Evolutionary conservation across 2,329 filamentous ascomycete genomes (phyloP).

Genomic region (Colletotrichum tofieldiae): DNA sequence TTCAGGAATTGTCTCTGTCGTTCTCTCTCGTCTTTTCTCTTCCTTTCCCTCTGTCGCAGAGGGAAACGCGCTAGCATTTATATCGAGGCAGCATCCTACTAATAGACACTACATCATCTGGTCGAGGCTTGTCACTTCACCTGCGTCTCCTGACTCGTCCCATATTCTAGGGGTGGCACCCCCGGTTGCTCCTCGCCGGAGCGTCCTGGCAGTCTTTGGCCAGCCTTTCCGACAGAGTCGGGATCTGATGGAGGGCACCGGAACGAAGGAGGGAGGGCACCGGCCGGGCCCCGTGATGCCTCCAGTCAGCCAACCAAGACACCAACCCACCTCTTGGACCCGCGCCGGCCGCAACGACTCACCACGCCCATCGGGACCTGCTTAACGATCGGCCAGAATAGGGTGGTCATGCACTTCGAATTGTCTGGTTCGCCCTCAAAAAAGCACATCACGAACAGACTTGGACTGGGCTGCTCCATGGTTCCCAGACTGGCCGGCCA

Average conservation of each 20-base stretch:
- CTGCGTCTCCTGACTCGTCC: slow-evolving; percentile 43
- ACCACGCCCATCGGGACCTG: slow-evolving; percentile 41
- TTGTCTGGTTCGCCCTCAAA: slow-evolving; percentile 26
- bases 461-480: slow-evolving; percentile 22
- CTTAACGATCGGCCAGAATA: slow-evolving; percentile 37
- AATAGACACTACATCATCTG: slow-evolving; percentile 38
- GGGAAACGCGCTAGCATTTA: slow-evolving; percentile 41
- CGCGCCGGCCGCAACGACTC: slow-evolving; percentile 38
- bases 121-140: slow-evolving; percentile 34
- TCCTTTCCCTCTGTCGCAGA: neutral
- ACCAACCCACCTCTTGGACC: slow-evolving; percentile 30
- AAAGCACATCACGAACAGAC: slow-evolving; percentile 34
- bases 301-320: slow-evolving; percentile 39
- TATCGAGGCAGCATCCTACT: slow-evolving; percentile 20
- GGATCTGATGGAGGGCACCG: slow-evolving; percentile 30
- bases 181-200: slow-evolving; percentile 20
- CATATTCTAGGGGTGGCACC: slow-evolving; percentile 31
- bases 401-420: slow-evolving; percentile 38
- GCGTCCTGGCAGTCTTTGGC: slow-evolving; percentile 18
- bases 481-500: slow-evolving; percentile 17
- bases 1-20: neutral
- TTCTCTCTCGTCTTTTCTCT: slow-evolving; percentile 21
- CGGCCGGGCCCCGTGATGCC: slow-evolving; percentile 39
- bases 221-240: slow-evolving; percentile 20
- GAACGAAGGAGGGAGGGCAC: slow-evolving; percentile 30